Evolutionary conservation across 306 rosid species (phyloP), one percentile per base, ranked within the genome.

Genomic region (Castanea mollissima): DNA sequence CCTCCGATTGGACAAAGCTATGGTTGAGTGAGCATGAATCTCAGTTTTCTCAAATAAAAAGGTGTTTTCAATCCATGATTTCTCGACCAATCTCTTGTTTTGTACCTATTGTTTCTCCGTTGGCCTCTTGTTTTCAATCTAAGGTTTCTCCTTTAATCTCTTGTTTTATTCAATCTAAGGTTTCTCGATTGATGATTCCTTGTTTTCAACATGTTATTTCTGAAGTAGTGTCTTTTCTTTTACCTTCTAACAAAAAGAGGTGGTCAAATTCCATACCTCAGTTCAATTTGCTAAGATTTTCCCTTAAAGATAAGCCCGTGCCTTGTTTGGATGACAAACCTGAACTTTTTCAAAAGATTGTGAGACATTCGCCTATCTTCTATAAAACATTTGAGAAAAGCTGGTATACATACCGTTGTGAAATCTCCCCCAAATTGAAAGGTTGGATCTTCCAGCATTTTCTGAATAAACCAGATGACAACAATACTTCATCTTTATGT

Each of bases 381-480:
- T 8, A 41, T 8, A 41, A 41, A 14, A 3, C 9, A 29, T 63
- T 27, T 29, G 69, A 63, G 41, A 25, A 27, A 12, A 18, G 35
- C 38, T 21, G 19, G 69, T 14, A 63, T 63, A 63, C 6, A 63
- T 13, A 2, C 25, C 38, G 3, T 27, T 63, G 69, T 0, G 4
- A 63, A 29, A 27, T 5, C 69, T 63, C n/a, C 2, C 3, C 19
- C 19, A 4, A 63, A 4, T 29, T 25, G 41, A 63, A 63, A 63
- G 14, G 4, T 14, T 5, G 3, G 41, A 63, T 83, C 44, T 78
- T 83, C 29, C 1, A 32, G 13, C 77, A 77, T n/a, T 70, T 82
- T 4, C 8, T 13, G 62, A 2, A 29, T 23, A 63, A 29, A 14
- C 1, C 41, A 63, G 41, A 63, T 7, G 19, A 27, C 6, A 19